These are phyloP conservation scores for Candida methanosorbosa DNA, from an alignment of 805 yeast species.

Conservation along the genomic window DNA sequence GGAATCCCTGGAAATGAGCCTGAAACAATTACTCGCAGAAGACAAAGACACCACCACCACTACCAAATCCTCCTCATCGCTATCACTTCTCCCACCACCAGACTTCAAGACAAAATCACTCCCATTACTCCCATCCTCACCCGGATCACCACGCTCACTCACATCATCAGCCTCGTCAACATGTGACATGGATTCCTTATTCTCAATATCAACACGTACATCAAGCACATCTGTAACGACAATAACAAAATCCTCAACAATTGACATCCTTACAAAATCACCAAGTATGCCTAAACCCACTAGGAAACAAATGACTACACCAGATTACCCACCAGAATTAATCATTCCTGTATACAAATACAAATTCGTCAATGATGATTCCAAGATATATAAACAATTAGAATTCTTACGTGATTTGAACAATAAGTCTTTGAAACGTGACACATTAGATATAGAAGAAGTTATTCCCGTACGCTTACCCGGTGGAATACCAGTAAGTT, in stretches of 20 bases:
- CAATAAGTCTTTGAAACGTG: too few relatives aligned
- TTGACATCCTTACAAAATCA: slow-evolving; percentile 6
- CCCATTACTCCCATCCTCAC: slow-evolving; percentile 21
- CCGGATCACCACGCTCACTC: slow-evolving; percentile 12
- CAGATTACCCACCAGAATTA: slow-evolving; percentile 17
- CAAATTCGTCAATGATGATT: slow-evolving; percentile 16
- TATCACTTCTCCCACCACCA: too few relatives aligned
- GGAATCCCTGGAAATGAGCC: too few relatives aligned
- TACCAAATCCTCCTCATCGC: too few relatives aligned
- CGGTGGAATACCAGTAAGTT: too few relatives aligned
- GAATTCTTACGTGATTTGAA: background rate
- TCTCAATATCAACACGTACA: background rate
- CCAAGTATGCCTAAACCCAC: slow-evolving; percentile 37
- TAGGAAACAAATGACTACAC: slow-evolving; percentile 13
- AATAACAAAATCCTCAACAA: background rate
- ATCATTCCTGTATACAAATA: slow-evolving; percentile 15
- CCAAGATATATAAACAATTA: slow-evolving; percentile 7
- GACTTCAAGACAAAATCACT: too few relatives aligned
- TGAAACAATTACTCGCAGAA: too few relatives aligned
- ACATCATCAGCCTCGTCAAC: slow-evolving; percentile 9
- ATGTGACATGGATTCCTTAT: slow-evolving; percentile 2
- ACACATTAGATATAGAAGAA: too few relatives aligned
- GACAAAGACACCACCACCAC: slow-evolving; percentile 15
- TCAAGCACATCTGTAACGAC: background rate
- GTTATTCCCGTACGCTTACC: too few relatives aligned